A percentile compares a stretch with the other conserved stretches of the same genome.
These are phyloP conservation scores for Amanita muscaria DNA, from an alignment of 768 basidiomycete genomes.

Conservation along the genomic window DNA sequence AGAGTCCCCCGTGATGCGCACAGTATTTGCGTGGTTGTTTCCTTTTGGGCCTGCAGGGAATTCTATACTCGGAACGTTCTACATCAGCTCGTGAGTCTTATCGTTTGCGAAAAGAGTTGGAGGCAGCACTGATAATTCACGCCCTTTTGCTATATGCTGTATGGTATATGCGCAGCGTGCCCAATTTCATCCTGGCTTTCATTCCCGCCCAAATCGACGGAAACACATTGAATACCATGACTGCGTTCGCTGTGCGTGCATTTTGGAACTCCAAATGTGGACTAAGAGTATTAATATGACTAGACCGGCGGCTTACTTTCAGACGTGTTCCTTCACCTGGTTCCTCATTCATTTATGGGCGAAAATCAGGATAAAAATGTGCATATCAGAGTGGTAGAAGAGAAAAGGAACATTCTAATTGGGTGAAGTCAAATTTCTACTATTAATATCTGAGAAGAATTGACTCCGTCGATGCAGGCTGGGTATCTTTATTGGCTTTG, in stretches of 20 bases:
- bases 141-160: constrained; percentile 7
- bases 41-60: constrained; percentile 91
- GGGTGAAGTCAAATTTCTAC: constrained; percentile 44
- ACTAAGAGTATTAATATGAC: too few relatives aligned
- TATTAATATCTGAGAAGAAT: neutral
- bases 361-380: constrained; percentile 68
- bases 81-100: constrained; percentile 83
- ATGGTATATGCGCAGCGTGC: constrained; percentile 51
- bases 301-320: constrained; percentile 88
- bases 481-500: constrained; percentile 80
- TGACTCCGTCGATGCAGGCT: constrained; percentile 32
- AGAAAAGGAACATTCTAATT: constrained; percentile 84
- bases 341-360: constrained; percentile 89
- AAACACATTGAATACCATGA: constrained; percentile 88
- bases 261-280: too few relatives aligned
- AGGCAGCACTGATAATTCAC: neutral
- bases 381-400: constrained; percentile 78
- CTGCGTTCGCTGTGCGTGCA: constrained; percentile 87
- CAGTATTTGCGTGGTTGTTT: constrained; percentile 73
- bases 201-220: constrained; percentile 83
- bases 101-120: constrained; percentile 3
- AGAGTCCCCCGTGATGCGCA: constrained; percentile 69
- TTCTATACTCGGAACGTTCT: constrained; percentile 85
- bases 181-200: constrained; percentile 91
- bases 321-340: constrained; percentile 86